phyloP scores from a whole-genome alignment of 805 yeast species.

The Cyberlindnera subsufficiens region DNA sequence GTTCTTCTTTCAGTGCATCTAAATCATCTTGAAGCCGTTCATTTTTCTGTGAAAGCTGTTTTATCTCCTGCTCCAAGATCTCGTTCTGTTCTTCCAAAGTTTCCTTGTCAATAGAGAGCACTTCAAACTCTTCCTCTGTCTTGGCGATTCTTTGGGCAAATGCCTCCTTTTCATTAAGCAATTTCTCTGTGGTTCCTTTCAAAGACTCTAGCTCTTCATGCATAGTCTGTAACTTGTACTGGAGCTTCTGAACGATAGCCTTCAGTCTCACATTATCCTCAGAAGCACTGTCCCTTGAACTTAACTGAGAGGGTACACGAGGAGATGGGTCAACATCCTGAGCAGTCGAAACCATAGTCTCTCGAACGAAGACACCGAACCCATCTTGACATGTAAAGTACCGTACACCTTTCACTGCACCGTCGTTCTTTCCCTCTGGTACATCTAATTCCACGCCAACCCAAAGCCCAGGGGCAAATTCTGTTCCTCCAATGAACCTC shows the following conservation, averaged over 20 bases:
- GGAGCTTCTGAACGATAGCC: conserved; percentile 37
- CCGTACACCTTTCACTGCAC: conserved; percentile 52
- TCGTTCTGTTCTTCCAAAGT: conserved; percentile 31
- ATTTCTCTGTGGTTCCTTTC: conserved; percentile 14
- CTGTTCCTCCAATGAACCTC: conserved; percentile 44
- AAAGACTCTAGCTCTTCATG: conserved; percentile 26
- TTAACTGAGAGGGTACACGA: not conserved
- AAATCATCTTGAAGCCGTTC: conserved; percentile 4
- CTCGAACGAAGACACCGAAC: conserved; percentile 46
- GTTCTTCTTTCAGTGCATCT: conserved; percentile 13
- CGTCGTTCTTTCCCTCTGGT: conserved; percentile 79
- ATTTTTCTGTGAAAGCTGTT: conserved; percentile 5
- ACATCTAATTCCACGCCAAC: conserved; percentile 74
- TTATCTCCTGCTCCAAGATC: conserved; percentile 21
- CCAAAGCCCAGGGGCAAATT: conserved; percentile 68
- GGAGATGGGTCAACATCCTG: not conserved
- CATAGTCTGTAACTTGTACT: conserved; percentile 35
- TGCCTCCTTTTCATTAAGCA: conserved; percentile 27
- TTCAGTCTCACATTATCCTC: conserved; percentile 16
- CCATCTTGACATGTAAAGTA: conserved; percentile 57
- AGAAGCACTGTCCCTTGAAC: not conserved
- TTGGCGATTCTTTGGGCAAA: conserved; percentile 15
- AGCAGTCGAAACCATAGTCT: conserved; percentile 23
- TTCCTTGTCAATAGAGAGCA: conserved; percentile 39
- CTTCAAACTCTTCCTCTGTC: conserved; percentile 28